Percentiles rank a stretch among this genome's conserved stretches.
phyloP scores from a whole-genome alignment of 2,329 filamentous ascomycete species.

The Penicillium sp. region DNA sequence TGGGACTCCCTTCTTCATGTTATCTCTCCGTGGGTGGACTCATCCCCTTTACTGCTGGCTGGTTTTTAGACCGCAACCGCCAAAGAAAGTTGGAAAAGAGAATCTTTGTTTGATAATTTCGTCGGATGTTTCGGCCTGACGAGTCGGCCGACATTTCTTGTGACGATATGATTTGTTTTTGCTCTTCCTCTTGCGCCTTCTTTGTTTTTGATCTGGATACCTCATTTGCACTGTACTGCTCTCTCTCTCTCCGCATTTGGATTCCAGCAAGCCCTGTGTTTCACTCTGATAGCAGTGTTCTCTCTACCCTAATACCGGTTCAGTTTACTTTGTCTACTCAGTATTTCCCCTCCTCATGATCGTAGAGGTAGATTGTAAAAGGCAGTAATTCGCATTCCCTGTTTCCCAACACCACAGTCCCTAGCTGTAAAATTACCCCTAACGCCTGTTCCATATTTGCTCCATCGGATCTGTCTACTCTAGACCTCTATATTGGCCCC shows the following conservation, averaged over 20 bases:
- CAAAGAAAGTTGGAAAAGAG: slow-evolving; percentile 1
- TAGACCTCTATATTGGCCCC: not conserved
- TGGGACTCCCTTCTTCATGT: not conserved
- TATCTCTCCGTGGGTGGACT: not conserved
- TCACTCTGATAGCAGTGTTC: not conserved
- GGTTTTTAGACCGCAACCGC: slow-evolving; percentile 3
- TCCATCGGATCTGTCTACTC: not conserved
- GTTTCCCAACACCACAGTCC: not conserved
- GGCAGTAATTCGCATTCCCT: not conserved
- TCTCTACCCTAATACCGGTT: slow-evolving; percentile 25
- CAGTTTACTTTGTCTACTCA: slow-evolving; percentile 16
- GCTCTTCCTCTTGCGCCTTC: slow-evolving; percentile 7
- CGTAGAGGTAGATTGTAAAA: not conserved
- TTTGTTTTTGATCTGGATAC: slow-evolving; percentile 31
- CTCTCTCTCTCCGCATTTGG: slow-evolving; percentile 21
- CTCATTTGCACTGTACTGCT: slow-evolving; percentile 28
- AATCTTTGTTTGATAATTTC: slow-evolving; percentile 2
- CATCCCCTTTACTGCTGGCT: not conserved
- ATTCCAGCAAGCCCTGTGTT: slow-evolving; percentile 25
- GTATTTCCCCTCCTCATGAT: not conserved
- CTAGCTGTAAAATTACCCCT: not conserved
- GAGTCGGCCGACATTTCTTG: not conserved
- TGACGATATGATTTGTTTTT: not conserved
- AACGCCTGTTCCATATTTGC: not conserved
- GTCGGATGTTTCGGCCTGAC: slow-evolving; percentile 7